Percentiles rank a stretch among this genome's conserved stretches.
Evolutionary conservation across 2,329 filamentous ascomycete species (phyloP).

Genomic region (Endocalyx cinctus): DNA sequence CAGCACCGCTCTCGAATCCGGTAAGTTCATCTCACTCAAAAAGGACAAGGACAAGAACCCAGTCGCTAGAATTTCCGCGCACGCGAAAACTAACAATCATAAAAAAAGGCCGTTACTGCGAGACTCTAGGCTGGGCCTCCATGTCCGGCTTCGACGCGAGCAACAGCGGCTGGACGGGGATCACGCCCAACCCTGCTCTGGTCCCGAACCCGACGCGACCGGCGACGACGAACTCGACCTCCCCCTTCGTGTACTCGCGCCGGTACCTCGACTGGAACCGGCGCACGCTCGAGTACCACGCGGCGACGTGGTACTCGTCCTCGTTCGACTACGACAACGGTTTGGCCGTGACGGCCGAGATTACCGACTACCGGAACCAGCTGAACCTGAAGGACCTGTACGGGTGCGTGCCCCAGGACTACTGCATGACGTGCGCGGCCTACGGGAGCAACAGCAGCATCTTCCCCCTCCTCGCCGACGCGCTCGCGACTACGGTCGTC

Average conservation of each 20-base stretch:
- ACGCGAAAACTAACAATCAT: no score
- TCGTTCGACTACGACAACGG: conserved; percentile 48
- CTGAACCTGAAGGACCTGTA: conserved; percentile 53
- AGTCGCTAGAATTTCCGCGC: no score
- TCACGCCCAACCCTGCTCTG: conserved; percentile 29
- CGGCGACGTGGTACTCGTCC: conserved; percentile 41
- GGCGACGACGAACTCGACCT: conserved; percentile 31
- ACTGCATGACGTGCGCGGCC: conserved; percentile 52
- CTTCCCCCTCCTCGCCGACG: conserved; percentile 47
- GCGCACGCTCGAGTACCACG: conserved; percentile 60
- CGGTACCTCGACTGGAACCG: conserved; percentile 67
- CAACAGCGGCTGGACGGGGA: conserved; percentile 37
- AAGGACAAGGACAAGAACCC: no score
- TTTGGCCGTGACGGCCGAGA: conserved; percentile 39
- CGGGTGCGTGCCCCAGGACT: conserved; percentile 57
- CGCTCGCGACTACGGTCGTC: conserved; percentile 46
- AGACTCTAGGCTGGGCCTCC: conserved; percentile 64
- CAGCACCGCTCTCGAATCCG: conserved; percentile 56
- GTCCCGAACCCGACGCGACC: conserved; percentile 36
- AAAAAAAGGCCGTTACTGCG: conserved; percentile 54
- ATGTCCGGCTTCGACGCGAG: conserved; percentile 52
- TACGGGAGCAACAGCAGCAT: conserved; percentile 49
- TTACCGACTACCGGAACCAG: conserved; percentile 44
- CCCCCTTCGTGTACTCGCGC: conserved; percentile 46
- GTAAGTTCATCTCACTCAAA: no score